A percentile compares a stretch with the other conserved stretches of the same genome.
phyloP scores from a whole-genome alignment of 2,329 filamentous ascomycete genomes.

The Aureobasidium leucospermi region DNA sequence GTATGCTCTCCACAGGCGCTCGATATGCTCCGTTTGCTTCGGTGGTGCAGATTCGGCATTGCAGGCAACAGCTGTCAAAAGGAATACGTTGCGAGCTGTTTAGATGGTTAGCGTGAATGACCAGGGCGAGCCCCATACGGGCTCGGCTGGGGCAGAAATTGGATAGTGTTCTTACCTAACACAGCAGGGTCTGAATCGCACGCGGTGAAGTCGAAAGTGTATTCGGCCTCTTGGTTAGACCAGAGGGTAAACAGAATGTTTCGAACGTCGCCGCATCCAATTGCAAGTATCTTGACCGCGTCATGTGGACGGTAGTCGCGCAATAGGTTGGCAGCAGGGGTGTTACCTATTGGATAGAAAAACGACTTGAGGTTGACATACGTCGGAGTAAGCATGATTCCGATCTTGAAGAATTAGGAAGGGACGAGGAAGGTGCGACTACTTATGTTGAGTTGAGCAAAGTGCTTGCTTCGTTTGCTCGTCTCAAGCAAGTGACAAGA shows the following conservation, averaged over 20 bases:
- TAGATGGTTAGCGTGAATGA: background rate
- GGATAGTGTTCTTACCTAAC: constrained; percentile 35
- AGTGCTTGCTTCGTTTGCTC: background rate
- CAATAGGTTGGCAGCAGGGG: constrained; percentile 45
- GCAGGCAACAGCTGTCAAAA: constrained; percentile 47
- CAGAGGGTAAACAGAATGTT: constrained; percentile 51
- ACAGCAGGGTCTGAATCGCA: constrained; percentile 47
- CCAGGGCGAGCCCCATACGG: no score
- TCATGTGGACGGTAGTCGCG: constrained; percentile 37
- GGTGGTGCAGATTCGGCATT: constrained; percentile 13
- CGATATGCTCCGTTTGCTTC: background rate
- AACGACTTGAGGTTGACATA: constrained; percentile 17
- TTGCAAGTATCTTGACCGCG: constrained; percentile 45
- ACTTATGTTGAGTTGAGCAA: background rate
- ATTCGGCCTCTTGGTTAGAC: constrained; percentile 32
- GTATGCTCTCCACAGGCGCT: constrained; percentile 45
- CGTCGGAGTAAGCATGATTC: constrained; percentile 13
- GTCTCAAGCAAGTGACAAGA: background rate
- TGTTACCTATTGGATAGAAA: constrained; percentile 41
- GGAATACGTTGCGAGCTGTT: constrained; percentile 48
- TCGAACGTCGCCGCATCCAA: constrained; percentile 52
- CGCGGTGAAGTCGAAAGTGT: constrained; percentile 34
- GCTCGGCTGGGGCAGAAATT: background rate
- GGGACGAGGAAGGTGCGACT: background rate
- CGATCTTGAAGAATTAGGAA: background rate